Evolutionary conservation across 1,284 basidiomycete species (phyloP).

Genomic region (Rhodotorula sp.): DNA sequence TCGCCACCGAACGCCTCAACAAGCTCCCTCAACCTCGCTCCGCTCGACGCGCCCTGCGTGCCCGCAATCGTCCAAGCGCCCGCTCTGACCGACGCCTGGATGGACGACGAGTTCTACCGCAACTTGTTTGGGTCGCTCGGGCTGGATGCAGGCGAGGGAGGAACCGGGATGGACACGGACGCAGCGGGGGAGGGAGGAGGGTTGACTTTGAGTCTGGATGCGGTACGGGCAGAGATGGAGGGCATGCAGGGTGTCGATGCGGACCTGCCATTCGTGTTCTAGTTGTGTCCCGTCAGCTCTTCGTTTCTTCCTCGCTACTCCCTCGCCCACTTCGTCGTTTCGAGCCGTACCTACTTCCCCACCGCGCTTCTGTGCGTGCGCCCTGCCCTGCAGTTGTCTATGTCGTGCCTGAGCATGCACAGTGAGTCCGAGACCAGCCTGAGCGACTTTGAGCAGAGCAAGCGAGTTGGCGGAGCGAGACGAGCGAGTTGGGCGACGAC

Average conservation of each 20-base stretch:
- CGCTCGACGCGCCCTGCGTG: background rate
- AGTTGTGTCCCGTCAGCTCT: background rate
- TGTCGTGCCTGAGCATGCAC: too few relatives aligned
- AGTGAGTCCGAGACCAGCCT: background rate
- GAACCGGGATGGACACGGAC: too few relatives aligned
- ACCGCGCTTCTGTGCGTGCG: background rate
- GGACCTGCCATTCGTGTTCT: background rate
- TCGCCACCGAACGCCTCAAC: background rate
- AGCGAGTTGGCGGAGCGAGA: background rate
- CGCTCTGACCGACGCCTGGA: slow-evolving; percentile 12
- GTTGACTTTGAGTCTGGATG: slow-evolving; percentile 18
- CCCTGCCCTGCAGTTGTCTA: background rate
- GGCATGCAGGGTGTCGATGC: background rate
- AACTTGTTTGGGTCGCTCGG: slow-evolving; percentile 24
- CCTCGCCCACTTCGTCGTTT: too few relatives aligned
- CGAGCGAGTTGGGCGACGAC: background rate
- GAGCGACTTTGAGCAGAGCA: background rate
- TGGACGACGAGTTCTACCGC: slow-evolving; percentile 21
- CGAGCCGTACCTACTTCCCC: too few relatives aligned
- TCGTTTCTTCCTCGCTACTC: too few relatives aligned
- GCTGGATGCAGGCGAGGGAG: background rate
- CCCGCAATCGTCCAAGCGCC: background rate
- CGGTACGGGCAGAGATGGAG: background rate
- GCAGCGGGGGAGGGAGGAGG: background rate
- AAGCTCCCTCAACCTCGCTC: background rate